Evolutionary conservation across 495 filamentous ascomycete genomes (phyloP).

Genomic region (Podospora sp.): DNA sequence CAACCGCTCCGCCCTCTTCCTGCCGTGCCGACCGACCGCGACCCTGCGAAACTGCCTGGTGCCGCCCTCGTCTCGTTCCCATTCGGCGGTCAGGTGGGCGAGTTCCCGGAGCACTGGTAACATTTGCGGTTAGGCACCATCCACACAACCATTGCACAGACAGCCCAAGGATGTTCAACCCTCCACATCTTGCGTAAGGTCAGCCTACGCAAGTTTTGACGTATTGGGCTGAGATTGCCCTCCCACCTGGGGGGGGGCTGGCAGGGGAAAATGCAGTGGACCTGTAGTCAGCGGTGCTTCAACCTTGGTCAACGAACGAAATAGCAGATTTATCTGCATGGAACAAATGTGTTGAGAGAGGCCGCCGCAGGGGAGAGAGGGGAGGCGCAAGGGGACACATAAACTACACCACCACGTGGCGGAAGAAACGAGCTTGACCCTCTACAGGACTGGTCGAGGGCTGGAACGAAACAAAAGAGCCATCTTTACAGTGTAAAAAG

Average conservation of each 20-base stretch:
- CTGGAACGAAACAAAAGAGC: no score
- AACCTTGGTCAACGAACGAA: neutral
- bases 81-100: neutral
- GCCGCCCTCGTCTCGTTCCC: neutral
- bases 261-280: neutral
- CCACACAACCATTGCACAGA: neutral
- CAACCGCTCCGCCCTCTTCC: conserved; percentile 6
- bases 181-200: neutral
- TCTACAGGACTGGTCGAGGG: no score
- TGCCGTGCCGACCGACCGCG: neutral
- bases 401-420: no score
- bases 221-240: neutral
- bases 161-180: no score
- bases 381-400: no score
- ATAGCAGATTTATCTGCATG: neutral
- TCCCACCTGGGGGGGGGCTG: no score
- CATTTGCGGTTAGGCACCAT: conserved; percentile 3
- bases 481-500: no score
- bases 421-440: no score
- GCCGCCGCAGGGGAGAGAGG: neutral
- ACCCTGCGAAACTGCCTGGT: neutral
- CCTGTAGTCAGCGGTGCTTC: neutral
- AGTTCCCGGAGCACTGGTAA: neutral
- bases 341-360: neutral
- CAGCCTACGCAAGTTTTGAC: neutral